Percentiles rank a stretch among this genome's conserved stretches.
phyloP scores from a whole-genome alignment of 345 rosid genomes.

The Eucalyptus pauciflora region DNA sequence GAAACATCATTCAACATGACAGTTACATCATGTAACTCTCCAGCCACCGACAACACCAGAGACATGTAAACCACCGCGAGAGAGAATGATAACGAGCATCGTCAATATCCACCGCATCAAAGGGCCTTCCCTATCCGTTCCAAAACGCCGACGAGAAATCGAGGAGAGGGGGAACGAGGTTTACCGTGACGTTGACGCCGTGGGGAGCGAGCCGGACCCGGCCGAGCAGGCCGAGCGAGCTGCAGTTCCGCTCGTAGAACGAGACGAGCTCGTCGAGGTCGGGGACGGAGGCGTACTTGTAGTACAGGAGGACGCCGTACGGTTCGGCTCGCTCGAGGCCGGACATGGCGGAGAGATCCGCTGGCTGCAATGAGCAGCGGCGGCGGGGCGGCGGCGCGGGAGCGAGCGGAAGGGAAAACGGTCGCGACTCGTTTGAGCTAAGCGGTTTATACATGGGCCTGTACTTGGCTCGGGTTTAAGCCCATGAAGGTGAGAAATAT shows the following conservation, averaged over 20 bases:
- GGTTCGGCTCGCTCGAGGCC: not conserved
- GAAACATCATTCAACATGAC: not conserved
- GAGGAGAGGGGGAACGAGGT: not conserved
- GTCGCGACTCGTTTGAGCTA: not conserved
- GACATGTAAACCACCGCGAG: not conserved
- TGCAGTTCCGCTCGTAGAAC: constrained; percentile 75
- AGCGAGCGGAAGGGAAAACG: not conserved
- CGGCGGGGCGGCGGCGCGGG: not conserved
- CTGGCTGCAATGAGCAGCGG: not conserved
- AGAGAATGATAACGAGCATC: not conserved
- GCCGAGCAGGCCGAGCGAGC: constrained; percentile 63
- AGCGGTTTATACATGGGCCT: not conserved
- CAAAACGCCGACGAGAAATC: not conserved
- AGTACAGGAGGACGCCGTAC: constrained; percentile 73
- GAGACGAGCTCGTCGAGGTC: constrained; percentile 52
- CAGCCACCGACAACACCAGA: not conserved
- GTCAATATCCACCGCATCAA: not conserved
- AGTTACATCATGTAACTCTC: not conserved
- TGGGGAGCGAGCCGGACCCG: constrained; percentile 71
- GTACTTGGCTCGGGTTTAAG: not conserved
- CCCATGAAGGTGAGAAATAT: not conserved
- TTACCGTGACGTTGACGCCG: constrained; percentile 92
- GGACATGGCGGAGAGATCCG: not conserved
- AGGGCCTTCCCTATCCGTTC: not conserved
- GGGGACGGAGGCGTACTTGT: constrained; percentile 51